A percentile compares a stretch with the other conserved stretches of the same genome.
Evolutionary conservation across 495 filamentous ascomycete genomes (phyloP).

Genomic region (Neurospora tetraspora): DNA sequence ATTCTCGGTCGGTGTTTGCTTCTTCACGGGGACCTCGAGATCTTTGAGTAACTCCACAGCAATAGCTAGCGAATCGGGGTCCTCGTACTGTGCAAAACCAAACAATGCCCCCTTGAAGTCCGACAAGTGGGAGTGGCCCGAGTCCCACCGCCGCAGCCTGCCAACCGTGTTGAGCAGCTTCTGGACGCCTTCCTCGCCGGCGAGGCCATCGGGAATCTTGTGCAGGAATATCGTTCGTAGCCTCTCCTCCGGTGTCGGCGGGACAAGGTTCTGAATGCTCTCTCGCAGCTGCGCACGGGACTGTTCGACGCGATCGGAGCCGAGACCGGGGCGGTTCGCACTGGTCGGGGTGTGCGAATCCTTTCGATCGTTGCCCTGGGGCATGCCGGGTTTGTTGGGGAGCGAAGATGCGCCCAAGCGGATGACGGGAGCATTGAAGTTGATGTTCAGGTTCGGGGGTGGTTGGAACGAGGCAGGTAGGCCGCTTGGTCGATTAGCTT

Average conservation of each 20-base stretch:
- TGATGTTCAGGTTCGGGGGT: constrained; percentile 91
- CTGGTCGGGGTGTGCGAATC: constrained; percentile 28
- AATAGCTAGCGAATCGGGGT: constrained; percentile 76
- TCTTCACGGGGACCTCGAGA: constrained; percentile 76
- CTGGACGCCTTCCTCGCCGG: constrained; percentile 77
- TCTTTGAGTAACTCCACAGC: constrained; percentile 82
- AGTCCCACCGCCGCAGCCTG: constrained; percentile 71
- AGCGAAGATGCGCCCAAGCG: constrained; percentile 66
- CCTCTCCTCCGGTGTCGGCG: constrained; percentile 83
- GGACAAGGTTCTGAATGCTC: constrained; percentile 65
- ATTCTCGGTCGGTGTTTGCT: constrained; percentile 43
- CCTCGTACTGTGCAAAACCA: constrained; percentile 95
- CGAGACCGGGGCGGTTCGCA: constrained; percentile 57
- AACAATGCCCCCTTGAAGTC: constrained; percentile 80
- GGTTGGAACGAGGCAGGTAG: constrained; percentile 82
- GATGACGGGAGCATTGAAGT: constrained; percentile 95
- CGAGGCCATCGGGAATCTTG: constrained; percentile 66
- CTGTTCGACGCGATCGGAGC: constrained; percentile 53
- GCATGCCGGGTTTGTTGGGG: constrained; percentile 51
- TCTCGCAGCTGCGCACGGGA: constrained; percentile 63
- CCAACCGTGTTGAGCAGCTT: constrained; percentile 69
- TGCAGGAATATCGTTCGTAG: constrained; percentile 84
- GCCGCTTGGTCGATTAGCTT: constrained; percentile 65
- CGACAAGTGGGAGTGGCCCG: constrained; percentile 48
- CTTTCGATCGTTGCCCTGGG: constrained; percentile 34